Percentiles rank a stretch among this genome's conserved stretches.
Evolutionary conservation across 768 basidiomycete species (phyloP).

Genomic region (Glaciozyma antarctica): DNA sequence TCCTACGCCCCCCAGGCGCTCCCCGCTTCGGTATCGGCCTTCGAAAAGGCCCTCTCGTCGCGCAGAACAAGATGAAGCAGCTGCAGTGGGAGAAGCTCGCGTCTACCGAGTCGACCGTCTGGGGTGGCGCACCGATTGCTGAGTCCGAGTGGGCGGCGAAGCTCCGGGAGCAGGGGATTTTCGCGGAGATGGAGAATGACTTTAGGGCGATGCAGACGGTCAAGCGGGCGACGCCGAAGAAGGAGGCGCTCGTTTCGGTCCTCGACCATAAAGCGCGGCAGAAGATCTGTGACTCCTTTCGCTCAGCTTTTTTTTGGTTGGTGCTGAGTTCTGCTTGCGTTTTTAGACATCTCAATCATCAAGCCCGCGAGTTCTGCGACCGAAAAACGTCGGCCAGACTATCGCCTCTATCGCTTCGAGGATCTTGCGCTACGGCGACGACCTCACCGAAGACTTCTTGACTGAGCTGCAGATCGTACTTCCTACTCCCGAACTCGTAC

Average conservation of each 20-base stretch:
- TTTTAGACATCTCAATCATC: not conserved
- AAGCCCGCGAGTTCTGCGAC: not conserved
- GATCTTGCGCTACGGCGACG: conserved; percentile 77
- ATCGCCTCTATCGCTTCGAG: conserved; percentile 6
- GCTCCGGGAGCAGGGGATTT: conserved; percentile 74
- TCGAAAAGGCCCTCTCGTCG: conserved; percentile 20
- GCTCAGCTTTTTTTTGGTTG: not conserved
- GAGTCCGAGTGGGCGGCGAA: conserved; percentile 65
- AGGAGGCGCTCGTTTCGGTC: conserved; percentile 73
- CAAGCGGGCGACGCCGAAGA: conserved; percentile 61
- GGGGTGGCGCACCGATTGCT: conserved; percentile 46
- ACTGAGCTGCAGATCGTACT: conserved; percentile 77
- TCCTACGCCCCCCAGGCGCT: conserved; percentile 30
- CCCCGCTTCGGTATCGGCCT: not conserved
- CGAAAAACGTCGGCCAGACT: conserved; percentile 18
- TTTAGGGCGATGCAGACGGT: conserved; percentile 86
- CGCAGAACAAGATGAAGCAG: conserved; percentile 73
- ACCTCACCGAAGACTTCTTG: conserved; percentile 59
- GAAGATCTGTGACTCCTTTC: conserved; percentile 63
- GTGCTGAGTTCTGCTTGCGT: not conserved
- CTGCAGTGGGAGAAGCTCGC: conserved; percentile 98
- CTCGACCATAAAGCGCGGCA: conserved; percentile 86
- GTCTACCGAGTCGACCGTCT: conserved; percentile 74
- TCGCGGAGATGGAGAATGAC: conserved; percentile 93
- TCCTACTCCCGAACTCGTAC: conserved; percentile 62